These are phyloP conservation scores for Odontarrhena argentea DNA, from an alignment of 345 rosid genomes.

Conservation along the genomic window DNA sequence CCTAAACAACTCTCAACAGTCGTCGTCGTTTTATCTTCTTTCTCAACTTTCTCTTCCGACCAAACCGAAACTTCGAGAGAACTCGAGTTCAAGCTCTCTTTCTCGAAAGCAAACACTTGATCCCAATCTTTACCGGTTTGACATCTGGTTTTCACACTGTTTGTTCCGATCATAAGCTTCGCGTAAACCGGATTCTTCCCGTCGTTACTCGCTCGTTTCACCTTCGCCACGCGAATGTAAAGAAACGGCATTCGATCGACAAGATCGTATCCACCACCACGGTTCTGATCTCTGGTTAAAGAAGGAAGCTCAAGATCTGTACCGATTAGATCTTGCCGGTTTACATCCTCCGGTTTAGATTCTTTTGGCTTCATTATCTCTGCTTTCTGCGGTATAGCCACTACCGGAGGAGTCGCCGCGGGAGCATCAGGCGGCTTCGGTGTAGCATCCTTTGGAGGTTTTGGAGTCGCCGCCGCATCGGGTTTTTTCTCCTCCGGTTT, in stretches of 20 bases:
- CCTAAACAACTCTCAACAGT: constrained; percentile 63
- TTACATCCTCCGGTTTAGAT: constrained; percentile 35
- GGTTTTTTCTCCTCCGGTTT: constrained; percentile 42
- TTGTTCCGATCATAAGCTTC: constrained; percentile 82
- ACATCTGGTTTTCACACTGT: constrained; percentile 67
- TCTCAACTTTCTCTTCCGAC: constrained; percentile 67
- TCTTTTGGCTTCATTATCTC: constrained; percentile 46
- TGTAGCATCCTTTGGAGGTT: constrained; percentile 33
- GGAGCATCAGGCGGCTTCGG: constrained; percentile 39
- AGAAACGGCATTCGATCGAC: constrained; percentile 87
- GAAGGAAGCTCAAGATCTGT: constrained; percentile 61
- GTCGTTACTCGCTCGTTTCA: constrained; percentile 51
- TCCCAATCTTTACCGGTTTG: constrained; percentile 80
- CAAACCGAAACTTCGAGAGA: constrained; percentile 78
- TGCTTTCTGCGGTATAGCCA: too few relatives aligned
- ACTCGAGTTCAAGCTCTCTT: constrained; percentile 72
- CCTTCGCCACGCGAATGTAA: constrained; percentile 72
- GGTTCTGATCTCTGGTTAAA: constrained; percentile 52
- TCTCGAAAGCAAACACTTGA: constrained; percentile 86
- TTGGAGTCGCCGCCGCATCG: constrained; percentile 37
- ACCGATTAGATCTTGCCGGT: constrained; percentile 46
- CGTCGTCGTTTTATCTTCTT: constrained; percentile 43
- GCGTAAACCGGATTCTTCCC: constrained; percentile 53
- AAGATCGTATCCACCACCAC: constrained; percentile 65
- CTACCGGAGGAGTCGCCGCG: constrained; percentile 24